phyloP scores from a whole-genome alignment of 345 rosid genomes.

The Rhodomyrtus tomentosa region DNA sequence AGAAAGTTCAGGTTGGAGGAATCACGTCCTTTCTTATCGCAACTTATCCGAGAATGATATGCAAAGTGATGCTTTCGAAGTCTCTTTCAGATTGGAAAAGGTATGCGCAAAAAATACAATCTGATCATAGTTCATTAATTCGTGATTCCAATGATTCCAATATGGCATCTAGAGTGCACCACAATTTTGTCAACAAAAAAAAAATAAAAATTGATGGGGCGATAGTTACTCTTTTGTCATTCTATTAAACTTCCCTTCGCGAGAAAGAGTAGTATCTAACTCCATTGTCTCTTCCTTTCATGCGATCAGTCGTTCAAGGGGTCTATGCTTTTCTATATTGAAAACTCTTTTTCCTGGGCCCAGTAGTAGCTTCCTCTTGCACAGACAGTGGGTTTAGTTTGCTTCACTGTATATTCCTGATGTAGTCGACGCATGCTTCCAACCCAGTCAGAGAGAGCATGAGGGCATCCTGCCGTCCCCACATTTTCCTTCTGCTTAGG shows the following conservation, averaged over 20 bases:
- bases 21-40: not conserved
- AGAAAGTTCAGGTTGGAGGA: not conserved
- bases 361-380: not conserved
- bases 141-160: not conserved
- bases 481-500: not conserved
- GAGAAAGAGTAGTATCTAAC: constrained; percentile 21
- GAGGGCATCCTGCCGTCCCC: not conserved
- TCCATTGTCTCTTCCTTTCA: constrained; percentile 78
- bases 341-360: constrained; percentile 17
- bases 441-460: not conserved
- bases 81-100: not conserved
- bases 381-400: too few species aligned
- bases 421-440: not conserved
- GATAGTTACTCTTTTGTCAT: too few species aligned
- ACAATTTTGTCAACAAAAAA: too few species aligned
- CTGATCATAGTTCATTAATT: not conserved
- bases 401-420: not conserved
- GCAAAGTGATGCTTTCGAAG: not conserved
- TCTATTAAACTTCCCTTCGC: too few species aligned
- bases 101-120: not conserved
- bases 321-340: constrained; percentile 85
- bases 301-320: constrained; percentile 94
- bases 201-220: too few species aligned
- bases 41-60: not conserved
- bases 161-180: not conserved